These are phyloP conservation scores for Mortierella sp. DNA, from an alignment of 371 early-diverging fungal genomes.

Conservation along the genomic window DNA sequence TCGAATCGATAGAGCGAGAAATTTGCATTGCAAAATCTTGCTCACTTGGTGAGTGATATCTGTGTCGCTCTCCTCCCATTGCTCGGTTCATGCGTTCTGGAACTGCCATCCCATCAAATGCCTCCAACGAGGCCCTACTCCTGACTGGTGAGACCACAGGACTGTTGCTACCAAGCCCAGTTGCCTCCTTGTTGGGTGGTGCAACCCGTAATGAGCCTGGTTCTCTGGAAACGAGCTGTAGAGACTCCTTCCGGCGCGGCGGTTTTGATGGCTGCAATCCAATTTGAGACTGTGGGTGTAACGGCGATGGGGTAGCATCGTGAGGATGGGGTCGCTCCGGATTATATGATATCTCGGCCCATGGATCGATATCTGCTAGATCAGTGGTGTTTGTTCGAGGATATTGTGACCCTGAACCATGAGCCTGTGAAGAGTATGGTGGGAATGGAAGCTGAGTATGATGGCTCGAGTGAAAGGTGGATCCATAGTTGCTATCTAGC, in stretches of 20 bases:
- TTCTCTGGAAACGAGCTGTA: too few species aligned
- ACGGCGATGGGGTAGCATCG: conserved; percentile 2
- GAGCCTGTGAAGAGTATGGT: conserved; percentile 5
- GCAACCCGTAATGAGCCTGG: too few species aligned
- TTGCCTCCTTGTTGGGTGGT: conserved; percentile 14
- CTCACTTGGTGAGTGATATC: conserved; percentile 21
- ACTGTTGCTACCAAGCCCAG: background rate
- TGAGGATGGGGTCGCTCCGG: conserved; percentile 34
- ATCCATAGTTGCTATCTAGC: conserved; percentile 23
- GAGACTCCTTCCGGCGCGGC: conserved; percentile 26
- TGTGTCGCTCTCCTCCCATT: conserved; percentile 15
- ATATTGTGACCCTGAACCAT: conserved; percentile 5
- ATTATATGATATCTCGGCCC: conserved; percentile 23
- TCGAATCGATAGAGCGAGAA: conserved; percentile 22
- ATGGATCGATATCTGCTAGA: conserved; percentile 15
- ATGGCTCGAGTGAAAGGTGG: conserved; percentile 11
- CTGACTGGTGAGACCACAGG: conserved; percentile 1
- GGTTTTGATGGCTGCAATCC: background rate
- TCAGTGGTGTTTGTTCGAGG: background rate
- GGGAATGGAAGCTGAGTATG: background rate
- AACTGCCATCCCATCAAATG: conserved; percentile 12
- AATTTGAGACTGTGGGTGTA: too few species aligned
- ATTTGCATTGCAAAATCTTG: conserved; percentile 30
- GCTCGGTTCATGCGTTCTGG: conserved; percentile 6
- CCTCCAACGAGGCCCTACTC: conserved; percentile 11